A percentile compares a stretch with the other conserved stretches of the same genome.
These are phyloP conservation scores for Exophiala oligosperma DNA, from an alignment of 2,329 filamentous ascomycete species.

Conservation along the genomic window DNA sequence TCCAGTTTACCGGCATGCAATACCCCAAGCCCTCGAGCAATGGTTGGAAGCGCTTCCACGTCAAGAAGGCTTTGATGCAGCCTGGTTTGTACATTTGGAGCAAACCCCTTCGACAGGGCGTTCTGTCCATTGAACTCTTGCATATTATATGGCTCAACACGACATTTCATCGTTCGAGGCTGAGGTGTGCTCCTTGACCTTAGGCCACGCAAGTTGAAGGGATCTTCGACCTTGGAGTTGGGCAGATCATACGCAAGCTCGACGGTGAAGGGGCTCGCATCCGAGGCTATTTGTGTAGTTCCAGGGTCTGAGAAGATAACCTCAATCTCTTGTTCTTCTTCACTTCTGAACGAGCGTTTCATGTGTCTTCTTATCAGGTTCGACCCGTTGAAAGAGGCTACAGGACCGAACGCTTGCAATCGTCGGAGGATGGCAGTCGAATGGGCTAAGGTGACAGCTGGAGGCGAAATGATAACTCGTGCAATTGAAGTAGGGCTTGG, in stretches of 20 bases:
- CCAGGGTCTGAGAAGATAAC: constrained; percentile 19
- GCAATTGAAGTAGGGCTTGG: constrained; percentile 13
- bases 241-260: constrained; percentile 21
- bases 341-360: not conserved
- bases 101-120: constrained; percentile 16
- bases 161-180: constrained; percentile 22
- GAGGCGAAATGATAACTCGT: constrained; percentile 21
- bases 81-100: constrained; percentile 15
- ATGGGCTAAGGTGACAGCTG: constrained; percentile 19
- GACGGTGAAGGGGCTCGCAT: constrained; percentile 22
- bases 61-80: constrained; percentile 21
- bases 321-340: constrained; percentile 15
- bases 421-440: constrained; percentile 24
- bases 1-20: constrained; percentile 9
- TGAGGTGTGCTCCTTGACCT: constrained; percentile 19
- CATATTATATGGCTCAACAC: not conserved
- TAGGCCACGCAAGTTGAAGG: constrained; percentile 27
- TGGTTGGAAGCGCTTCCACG: constrained; percentile 6
- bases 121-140: constrained; percentile 8
- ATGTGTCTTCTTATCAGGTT: not conserved
- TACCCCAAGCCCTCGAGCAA: constrained; percentile 15
- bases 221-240: constrained; percentile 23
- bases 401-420: constrained; percentile 24
- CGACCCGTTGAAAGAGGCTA: constrained; percentile 10
- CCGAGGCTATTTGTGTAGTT: constrained; percentile 7